phyloP scores from a whole-genome alignment of 2,329 filamentous ascomycete genomes.

The Phoma sp. region DNA sequence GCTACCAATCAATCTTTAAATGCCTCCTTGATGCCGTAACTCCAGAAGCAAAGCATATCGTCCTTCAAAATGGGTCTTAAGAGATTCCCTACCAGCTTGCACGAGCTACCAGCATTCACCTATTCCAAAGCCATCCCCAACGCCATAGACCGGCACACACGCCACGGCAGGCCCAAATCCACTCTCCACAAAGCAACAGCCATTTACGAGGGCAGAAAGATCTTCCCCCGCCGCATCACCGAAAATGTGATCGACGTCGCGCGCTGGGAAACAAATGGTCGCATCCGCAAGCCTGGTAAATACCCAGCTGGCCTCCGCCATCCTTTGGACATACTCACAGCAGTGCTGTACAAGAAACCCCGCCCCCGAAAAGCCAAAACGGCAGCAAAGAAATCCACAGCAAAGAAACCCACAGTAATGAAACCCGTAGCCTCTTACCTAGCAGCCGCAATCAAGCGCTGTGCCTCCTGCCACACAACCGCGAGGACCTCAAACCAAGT shows the following conservation, averaged over 20 bases:
- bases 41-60: too few relatives aligned
- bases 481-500: neutral
- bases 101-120: neutral
- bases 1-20: too few relatives aligned
- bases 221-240: neutral
- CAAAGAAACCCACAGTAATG: too few relatives aligned
- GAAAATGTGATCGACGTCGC: neutral
- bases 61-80: too few relatives aligned
- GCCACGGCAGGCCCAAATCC: neutral
- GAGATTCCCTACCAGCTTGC: too few relatives aligned
- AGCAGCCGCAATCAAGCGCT: too few relatives aligned
- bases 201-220: neutral
- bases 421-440: too few relatives aligned
- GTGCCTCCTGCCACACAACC: neutral
- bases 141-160: too few relatives aligned
- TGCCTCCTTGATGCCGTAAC: too few relatives aligned
- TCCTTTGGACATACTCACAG: neutral
- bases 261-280: neutral
- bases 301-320: neutral
- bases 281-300: neutral
- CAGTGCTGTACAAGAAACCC: neutral
- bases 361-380: too few relatives aligned
- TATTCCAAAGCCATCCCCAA: neutral
- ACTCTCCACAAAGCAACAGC: neutral
- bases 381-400: too few relatives aligned